These are phyloP conservation scores for Lentinula detonsa DNA, from an alignment of 768 basidiomycete genomes.

Conservation along the genomic window DNA sequence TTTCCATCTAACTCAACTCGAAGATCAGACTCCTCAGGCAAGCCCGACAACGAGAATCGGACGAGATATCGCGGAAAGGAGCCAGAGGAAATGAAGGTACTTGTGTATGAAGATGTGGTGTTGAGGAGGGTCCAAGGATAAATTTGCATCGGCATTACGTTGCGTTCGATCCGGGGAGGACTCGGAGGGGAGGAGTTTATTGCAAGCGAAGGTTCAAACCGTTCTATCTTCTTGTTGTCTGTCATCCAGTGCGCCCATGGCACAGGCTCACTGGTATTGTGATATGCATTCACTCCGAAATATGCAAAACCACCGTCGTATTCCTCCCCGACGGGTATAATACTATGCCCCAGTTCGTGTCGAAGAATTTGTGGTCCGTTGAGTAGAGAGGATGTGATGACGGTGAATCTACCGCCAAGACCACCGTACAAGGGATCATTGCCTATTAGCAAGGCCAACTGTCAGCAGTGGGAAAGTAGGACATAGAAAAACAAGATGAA, in stretches of 20 bases:
- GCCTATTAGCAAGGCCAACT: slow-evolving; percentile 28
- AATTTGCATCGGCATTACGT: slow-evolving; percentile 67
- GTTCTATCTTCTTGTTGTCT: not conserved
- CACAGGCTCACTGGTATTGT: slow-evolving; percentile 33
- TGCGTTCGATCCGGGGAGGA: slow-evolving; percentile 50
- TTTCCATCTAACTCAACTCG: slow-evolving; percentile 54
- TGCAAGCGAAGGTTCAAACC: not conserved
- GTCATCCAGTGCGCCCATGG: slow-evolving; percentile 72
- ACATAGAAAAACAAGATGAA: not conserved
- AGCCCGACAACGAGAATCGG: slow-evolving; percentile 68
- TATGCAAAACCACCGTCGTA: slow-evolving; percentile 77
- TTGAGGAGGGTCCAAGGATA: slow-evolving; percentile 78
- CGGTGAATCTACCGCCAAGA: slow-evolving; percentile 71
- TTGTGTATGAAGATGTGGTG: slow-evolving; percentile 50
- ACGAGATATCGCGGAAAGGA: slow-evolving; percentile 54
- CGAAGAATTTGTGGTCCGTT: slow-evolving; percentile 74
- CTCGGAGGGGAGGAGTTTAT: slow-evolving; percentile 13
- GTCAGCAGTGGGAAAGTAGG: not conserved
- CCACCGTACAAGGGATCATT: slow-evolving; percentile 81
- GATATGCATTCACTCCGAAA: slow-evolving; percentile 60
- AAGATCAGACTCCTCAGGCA: slow-evolving; percentile 49
- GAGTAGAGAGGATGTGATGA: slow-evolving; percentile 66
- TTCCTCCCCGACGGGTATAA: slow-evolving; percentile 76
- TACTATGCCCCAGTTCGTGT: slow-evolving; percentile 77
- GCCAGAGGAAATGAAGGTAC: slow-evolving; percentile 59